phyloP scores from a whole-genome alignment of 768 basidiomycete species.

The Russula abietina region DNA sequence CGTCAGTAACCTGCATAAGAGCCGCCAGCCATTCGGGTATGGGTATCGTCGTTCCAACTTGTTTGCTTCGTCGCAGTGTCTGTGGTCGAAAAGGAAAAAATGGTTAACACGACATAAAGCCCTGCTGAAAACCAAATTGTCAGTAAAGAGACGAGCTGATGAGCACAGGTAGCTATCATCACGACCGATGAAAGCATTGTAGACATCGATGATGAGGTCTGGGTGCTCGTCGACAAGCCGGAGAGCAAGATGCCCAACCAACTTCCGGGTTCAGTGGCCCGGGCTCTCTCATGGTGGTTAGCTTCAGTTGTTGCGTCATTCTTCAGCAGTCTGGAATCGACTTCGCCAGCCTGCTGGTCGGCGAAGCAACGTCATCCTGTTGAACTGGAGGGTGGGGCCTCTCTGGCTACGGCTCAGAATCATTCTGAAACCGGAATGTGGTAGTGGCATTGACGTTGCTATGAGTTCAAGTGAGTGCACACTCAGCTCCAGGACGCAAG shows the following conservation, averaged over 20 bases:
- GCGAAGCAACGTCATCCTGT: no score
- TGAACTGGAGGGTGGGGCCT: no score
- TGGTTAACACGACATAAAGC: constrained; percentile 61
- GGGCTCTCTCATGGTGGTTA: constrained; percentile 62
- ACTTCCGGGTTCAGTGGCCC: constrained; percentile 54
- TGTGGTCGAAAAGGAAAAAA: constrained; percentile 52
- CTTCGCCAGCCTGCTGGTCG: no score
- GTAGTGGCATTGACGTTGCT: no score
- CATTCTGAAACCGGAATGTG: no score
- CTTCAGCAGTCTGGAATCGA: constrained; percentile 53
- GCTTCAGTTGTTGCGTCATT: constrained; percentile 58
- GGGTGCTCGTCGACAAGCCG: constrained; percentile 80
- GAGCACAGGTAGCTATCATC: constrained; percentile 52
- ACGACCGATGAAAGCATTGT: constrained; percentile 69
- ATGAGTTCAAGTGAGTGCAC: no score
- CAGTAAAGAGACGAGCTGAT: constrained; percentile 66
- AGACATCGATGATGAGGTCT: constrained; percentile 83
- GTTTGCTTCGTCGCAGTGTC: constrained; percentile 50
- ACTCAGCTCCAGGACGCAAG: no score
- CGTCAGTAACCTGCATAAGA: constrained; percentile 76
- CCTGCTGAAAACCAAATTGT: constrained; percentile 67
- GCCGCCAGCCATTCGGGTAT: constrained; percentile 85
- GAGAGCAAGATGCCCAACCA: constrained; percentile 68
- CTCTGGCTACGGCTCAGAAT: no score
- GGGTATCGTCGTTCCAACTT: constrained; percentile 10